Conservation (phyloP, 805 yeast genomes). For the Pichia occidentalis region DNA sequence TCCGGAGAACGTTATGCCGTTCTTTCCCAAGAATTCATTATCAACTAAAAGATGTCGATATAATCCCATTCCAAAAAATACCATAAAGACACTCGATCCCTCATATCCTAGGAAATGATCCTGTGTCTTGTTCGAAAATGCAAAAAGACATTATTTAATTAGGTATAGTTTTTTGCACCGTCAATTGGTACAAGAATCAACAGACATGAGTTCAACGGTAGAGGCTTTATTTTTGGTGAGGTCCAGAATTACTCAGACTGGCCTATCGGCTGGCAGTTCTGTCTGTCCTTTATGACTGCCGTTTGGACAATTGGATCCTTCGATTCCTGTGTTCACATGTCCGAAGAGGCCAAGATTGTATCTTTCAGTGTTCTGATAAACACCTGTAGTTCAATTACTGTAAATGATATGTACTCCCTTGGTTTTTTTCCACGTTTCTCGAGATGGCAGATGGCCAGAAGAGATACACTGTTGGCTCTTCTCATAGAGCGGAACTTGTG, state of each 20-base stretch:
- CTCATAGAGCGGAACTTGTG: conserved; percentile 41
- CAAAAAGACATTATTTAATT: too few species aligned
- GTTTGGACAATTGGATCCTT: too few species aligned
- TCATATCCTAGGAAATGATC: too few species aligned
- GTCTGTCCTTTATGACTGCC: too few species aligned
- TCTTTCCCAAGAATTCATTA: too few species aligned
- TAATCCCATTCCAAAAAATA: too few species aligned
- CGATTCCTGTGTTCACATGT: conserved; percentile 63
- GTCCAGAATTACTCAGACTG: too few species aligned
- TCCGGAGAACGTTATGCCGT: too few species aligned
- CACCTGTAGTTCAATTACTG: conserved; percentile 47
- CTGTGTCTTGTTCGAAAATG: too few species aligned
- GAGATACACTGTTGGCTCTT: conserved; percentile 35
- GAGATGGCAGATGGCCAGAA: conserved; percentile 44
- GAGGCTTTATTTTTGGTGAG: neutral
- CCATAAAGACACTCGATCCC: too few species aligned
- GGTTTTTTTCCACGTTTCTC: conserved; percentile 43
- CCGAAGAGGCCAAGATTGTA: conserved; percentile 63
- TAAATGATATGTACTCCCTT: conserved; percentile 55
- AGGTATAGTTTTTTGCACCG: neutral
- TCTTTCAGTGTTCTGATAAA: conserved; percentile 56
- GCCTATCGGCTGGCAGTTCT: too few species aligned
- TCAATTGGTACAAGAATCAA: neutral
- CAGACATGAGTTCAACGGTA: neutral
- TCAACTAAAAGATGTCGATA: too few species aligned